Evolutionary conservation across 805 yeast genomes (phyloP).

Genomic region (Saturnispora silvae): DNA sequence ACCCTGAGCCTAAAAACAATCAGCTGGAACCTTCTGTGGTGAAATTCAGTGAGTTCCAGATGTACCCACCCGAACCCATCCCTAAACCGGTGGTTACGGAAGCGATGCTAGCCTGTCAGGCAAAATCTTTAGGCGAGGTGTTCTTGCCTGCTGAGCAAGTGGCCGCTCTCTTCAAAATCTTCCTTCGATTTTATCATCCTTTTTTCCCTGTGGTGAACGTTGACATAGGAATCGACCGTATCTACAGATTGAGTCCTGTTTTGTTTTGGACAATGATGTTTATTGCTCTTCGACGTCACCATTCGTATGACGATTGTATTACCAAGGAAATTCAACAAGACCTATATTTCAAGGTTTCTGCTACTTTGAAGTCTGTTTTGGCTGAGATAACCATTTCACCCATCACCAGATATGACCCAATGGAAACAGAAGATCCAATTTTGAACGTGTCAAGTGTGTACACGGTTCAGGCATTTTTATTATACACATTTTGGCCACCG

Average conservation of each 20-base stretch:
- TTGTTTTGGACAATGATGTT: slow-evolving; percentile 90
- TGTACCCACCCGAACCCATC: slow-evolving; percentile 15
- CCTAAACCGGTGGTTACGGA: slow-evolving; percentile 11
- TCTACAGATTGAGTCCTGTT: slow-evolving; percentile 74
- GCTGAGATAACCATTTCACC: slow-evolving; percentile 89
- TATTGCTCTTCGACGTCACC: slow-evolving; percentile 63
- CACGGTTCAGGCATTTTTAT: slow-evolving; percentile 84
- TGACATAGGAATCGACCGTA: slow-evolving; percentile 66
- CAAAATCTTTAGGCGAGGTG: slow-evolving; percentile 65
- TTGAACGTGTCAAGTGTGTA: slow-evolving; percentile 84
- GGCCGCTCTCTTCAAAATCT: slow-evolving; percentile 53
- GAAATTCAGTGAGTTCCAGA: slow-evolving; percentile 7
- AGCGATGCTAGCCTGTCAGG: slow-evolving; percentile 40
- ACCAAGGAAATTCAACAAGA: slow-evolving; percentile 21
- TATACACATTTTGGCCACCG: slow-evolving; percentile 94
- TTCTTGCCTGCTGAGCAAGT: slow-evolving; percentile 53
- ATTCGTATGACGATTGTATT: slow-evolving; percentile 19
- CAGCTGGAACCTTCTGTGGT: slow-evolving; percentile 4
- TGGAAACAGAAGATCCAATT: slow-evolving; percentile 70
- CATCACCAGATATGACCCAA: slow-evolving; percentile 71
- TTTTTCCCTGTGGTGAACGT: slow-evolving; percentile 84
- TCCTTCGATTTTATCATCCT: slow-evolving; percentile 69
- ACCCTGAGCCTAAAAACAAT: background rate
- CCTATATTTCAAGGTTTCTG: slow-evolving; percentile 53
- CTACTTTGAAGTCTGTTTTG: slow-evolving; percentile 60